Base-by-base conservation (phyloP, 2,329 filamentous ascomycete genomes). In the Sphaerulina musiva region DNA sequence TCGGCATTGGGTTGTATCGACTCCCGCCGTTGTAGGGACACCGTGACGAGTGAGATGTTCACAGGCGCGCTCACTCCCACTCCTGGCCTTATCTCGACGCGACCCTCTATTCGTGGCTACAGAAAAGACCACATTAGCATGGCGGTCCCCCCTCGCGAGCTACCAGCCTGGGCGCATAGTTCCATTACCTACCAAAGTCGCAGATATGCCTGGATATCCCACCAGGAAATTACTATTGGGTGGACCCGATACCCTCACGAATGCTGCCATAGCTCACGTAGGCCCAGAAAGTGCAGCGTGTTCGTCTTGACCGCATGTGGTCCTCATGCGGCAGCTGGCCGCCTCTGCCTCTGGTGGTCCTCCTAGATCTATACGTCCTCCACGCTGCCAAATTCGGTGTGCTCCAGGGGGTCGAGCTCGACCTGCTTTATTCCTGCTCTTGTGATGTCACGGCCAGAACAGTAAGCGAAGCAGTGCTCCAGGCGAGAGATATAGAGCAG, bases 161-260 rank as follows among this genome's bases (percentile, higher is more conserved):
- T 32, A 17, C 20, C 8, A 11, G 17, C 32, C 42, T 38, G 10
- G 34, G 34, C 34, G 48, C 41, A 32, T 42, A 17, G 7, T n/a
- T 23, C 31, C 20, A 12, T 29, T 9, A 82, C 89, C 75, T 80
- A 96, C 91, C 82, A 96, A 74, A 38, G 93, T 98, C 67, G 93
- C 93, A 53, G 92, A 96, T 73, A 98, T 97, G 64, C 93, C 93
- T 53, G 93, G 93, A 73, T 97, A 98, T 65, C 93, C 93, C 64
- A 97, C 89, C 61, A 97, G 80, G 70, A 95, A 96, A 75, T 88
- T 93, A 75, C 89, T 93, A 76, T 98, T 98, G 65, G 93, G 91
- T 70, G 91, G 91, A 70, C 93, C 93, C 64, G 90, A 95, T 75
- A 98, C 90, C 80, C 93, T 87, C 77, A 98, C 93, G 73, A 88